Percentiles rank a stretch among this genome's conserved stretches.
Evolutionary conservation across 2,329 filamentous ascomycete genomes (phyloP).

Genomic region (Magnaporthiopsis rhizophila): DNA sequence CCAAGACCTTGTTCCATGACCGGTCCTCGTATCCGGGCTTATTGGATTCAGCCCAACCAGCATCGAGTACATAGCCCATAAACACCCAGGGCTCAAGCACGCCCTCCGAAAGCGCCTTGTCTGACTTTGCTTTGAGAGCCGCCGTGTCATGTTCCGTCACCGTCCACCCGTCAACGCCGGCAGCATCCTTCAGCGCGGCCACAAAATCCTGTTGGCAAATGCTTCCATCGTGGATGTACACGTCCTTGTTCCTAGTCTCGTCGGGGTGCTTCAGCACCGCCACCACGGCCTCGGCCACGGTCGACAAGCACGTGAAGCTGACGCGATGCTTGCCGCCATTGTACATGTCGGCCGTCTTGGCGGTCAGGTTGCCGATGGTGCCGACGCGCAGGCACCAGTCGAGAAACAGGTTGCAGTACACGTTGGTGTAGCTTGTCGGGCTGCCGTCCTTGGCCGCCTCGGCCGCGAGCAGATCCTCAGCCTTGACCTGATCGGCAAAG

Average conservation of each 20-base stretch:
- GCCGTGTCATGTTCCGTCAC: slow-evolving; percentile 28
- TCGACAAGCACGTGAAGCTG: slow-evolving; percentile 15
- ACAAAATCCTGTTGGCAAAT: slow-evolving; percentile 38
- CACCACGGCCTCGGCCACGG: slow-evolving; percentile 9
- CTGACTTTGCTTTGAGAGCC: slow-evolving; percentile 27
- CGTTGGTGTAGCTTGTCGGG: slow-evolving; percentile 17
- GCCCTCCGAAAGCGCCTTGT: slow-evolving; percentile 31
- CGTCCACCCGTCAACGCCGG: slow-evolving; percentile 38
- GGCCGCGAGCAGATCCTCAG: slow-evolving; percentile 16
- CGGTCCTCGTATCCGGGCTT: slow-evolving; percentile 14
- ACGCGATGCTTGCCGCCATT: slow-evolving; percentile 15
- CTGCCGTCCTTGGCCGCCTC: slow-evolving; percentile 8
- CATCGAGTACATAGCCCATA: not conserved
- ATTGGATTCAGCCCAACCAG: slow-evolving; percentile 22
- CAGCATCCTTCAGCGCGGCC: slow-evolving; percentile 42
- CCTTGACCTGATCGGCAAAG: slow-evolving; percentile 34
- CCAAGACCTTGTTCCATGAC: slow-evolving; percentile 35
- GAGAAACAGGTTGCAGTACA: slow-evolving; percentile 19
- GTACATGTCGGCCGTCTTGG: slow-evolving; percentile 5
- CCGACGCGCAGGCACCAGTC: slow-evolving; percentile 18
- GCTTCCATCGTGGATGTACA: slow-evolving; percentile 39
- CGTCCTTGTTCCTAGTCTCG: slow-evolving; percentile 1
- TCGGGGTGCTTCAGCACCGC: slow-evolving; percentile 1
- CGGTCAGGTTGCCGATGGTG: slow-evolving; percentile 9
- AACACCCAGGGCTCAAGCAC: slow-evolving; percentile 20